Evolutionary conservation across 2,329 filamentous ascomycete species (phyloP).

Genomic region (Colletotrichum theobromicola): DNA sequence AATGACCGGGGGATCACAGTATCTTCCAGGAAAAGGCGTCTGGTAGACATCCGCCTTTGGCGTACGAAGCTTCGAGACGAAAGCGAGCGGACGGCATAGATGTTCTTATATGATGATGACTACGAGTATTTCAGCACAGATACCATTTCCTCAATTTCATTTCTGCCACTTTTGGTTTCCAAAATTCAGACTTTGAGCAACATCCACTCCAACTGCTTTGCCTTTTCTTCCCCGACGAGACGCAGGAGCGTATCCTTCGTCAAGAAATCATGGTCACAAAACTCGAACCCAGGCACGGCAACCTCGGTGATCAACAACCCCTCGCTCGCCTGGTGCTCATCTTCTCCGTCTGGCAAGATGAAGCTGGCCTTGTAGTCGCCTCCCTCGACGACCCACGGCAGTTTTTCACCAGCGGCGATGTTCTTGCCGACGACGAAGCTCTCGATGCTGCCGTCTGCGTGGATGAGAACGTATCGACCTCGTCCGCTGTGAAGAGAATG

Average conservation of each 20-base stretch:
- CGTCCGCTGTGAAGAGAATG: slow-evolving; percentile 70
- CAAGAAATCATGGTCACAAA: slow-evolving; percentile 71
- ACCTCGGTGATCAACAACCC: slow-evolving; percentile 72
- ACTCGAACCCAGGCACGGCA: slow-evolving; percentile 72
- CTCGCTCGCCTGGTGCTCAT: slow-evolving; percentile 39
- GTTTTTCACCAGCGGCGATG: slow-evolving; percentile 60
- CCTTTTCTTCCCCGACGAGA: slow-evolving; percentile 57
- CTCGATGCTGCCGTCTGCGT: slow-evolving; percentile 64
- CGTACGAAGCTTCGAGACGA: neutral
- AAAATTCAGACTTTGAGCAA: slow-evolving; percentile 29
- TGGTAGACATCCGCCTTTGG: neutral
- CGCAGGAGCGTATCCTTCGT: slow-evolving; percentile 51
- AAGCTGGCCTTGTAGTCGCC: slow-evolving; percentile 71
- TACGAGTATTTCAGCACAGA: neutral
- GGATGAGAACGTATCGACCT: slow-evolving; percentile 68
- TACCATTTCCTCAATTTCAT: neutral
- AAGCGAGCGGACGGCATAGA: neutral
- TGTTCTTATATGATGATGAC: neutral
- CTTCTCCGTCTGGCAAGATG: slow-evolving; percentile 51
- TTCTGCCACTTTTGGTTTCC: neutral
- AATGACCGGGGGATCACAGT: neutral
- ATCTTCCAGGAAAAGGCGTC: neutral
- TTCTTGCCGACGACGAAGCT: slow-evolving; percentile 67
- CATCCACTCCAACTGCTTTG: slow-evolving; percentile 52
- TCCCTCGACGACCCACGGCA: slow-evolving; percentile 74